These are phyloP conservation scores for Xylariaceae sp. DNA, from an alignment of 2,329 filamentous ascomycete species.

Conservation along the genomic window DNA sequence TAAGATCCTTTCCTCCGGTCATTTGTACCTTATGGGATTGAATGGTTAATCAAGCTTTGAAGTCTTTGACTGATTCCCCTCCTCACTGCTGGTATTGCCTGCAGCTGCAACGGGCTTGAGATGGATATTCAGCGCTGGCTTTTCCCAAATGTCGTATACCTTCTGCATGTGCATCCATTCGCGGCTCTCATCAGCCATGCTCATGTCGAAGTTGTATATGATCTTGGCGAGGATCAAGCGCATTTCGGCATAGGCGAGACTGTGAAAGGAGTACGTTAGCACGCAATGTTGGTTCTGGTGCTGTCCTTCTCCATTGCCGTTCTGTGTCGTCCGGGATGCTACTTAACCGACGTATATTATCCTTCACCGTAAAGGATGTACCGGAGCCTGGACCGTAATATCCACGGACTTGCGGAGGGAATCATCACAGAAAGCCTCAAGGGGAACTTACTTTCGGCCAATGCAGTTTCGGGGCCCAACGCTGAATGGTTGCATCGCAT, in stretches of 20 bases:
- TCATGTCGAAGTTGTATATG: constrained; percentile 39
- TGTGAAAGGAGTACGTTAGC: constrained; percentile 14
- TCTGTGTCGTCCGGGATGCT: too few species aligned
- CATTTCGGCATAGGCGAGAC: constrained; percentile 42
- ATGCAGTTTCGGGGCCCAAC: constrained; percentile 39
- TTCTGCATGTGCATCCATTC: constrained; percentile 32
- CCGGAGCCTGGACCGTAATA: background rate
- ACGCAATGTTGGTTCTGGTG: background rate
- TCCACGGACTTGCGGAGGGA: background rate
- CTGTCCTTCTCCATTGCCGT: too few species aligned
- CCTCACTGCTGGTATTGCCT: background rate
- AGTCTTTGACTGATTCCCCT: background rate
- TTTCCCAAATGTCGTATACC: constrained; percentile 34
- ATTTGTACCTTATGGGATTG: too few species aligned
- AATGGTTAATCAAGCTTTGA: too few species aligned
- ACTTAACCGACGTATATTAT: background rate
- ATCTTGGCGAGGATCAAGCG: constrained; percentile 37
- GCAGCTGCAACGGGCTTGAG: constrained; percentile 19
- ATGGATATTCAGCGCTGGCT: constrained; percentile 32
- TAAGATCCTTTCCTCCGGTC: too few species aligned
- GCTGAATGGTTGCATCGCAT: constrained; percentile 37
- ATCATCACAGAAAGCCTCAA: background rate
- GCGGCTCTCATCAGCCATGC: constrained; percentile 26
- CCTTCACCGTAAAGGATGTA: background rate
- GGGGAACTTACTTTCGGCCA: constrained; percentile 36